Percentiles rank a stretch among this genome's conserved stretches.
Evolutionary conservation across 2,329 filamentous ascomycete genomes (phyloP).

Genomic region (Uncinocarpus reesii): DNA sequence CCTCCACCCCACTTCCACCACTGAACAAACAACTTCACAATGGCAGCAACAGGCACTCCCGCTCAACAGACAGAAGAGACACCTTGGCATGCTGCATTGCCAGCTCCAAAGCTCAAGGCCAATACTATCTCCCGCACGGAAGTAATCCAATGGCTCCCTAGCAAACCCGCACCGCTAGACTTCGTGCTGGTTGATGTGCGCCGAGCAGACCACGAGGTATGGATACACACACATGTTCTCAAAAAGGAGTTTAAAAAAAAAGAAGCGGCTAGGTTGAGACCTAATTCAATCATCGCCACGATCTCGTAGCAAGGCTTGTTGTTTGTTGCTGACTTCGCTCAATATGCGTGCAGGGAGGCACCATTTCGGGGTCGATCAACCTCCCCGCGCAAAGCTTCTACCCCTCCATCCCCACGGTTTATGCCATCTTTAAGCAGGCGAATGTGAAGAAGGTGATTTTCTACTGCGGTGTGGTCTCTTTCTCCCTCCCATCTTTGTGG

Average conservation of each 20-base stretch:
- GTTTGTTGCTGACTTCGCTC: background rate
- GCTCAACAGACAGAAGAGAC: constrained; percentile 11
- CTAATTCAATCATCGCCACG: too few species aligned
- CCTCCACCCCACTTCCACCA: background rate
- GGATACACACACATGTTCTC: background rate
- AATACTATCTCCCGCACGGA: constrained; percentile 12
- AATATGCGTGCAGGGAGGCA: constrained; percentile 43
- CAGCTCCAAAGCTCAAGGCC: constrained; percentile 24
- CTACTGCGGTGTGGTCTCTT: constrained; percentile 32
- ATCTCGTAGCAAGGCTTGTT: background rate
- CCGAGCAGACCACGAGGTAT: constrained; percentile 38
- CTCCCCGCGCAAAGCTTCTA: constrained; percentile 35
- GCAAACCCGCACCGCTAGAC: constrained; percentile 23
- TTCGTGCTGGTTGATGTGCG: constrained; percentile 42
- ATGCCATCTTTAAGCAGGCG: constrained; percentile 25
- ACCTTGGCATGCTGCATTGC: constrained; percentile 37
- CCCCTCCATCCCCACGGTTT: constrained; percentile 29
- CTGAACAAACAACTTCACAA: background rate
- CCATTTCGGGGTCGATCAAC: constrained; percentile 47
- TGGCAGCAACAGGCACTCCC: background rate
- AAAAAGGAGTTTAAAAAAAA: too few species aligned
- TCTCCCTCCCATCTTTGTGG: background rate
- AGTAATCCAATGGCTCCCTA: constrained; percentile 22
- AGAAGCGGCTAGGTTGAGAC: too few species aligned
- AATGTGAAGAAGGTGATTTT: constrained; percentile 30